These are phyloP conservation scores for Russula compacta DNA, from an alignment of 768 basidiomycete genomes.

Conservation along the genomic window DNA sequence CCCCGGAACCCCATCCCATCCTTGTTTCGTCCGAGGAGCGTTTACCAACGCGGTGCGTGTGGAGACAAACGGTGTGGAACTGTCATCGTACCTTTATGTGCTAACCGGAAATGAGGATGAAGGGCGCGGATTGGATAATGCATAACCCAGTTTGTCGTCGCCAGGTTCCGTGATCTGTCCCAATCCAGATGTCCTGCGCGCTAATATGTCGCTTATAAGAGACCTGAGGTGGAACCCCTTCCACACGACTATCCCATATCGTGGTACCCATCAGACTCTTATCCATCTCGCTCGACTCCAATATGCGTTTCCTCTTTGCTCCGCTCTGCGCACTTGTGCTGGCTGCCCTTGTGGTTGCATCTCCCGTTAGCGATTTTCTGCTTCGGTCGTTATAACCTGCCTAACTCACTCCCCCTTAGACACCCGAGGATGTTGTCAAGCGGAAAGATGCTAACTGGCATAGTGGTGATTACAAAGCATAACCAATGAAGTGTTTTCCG, in stretches of 20 bases:
- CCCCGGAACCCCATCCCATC: too few species aligned
- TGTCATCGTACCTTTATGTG: not conserved
- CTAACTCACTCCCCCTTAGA: not conserved
- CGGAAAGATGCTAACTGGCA: accelerated
- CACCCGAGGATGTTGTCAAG: not conserved
- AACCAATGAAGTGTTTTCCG: not conserved
- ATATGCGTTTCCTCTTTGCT: slow-evolving; percentile 7
- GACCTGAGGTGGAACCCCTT: not conserved
- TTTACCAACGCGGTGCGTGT: not conserved
- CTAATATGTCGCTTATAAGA: not conserved
- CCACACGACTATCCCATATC: not conserved
- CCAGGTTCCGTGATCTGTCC: not conserved
- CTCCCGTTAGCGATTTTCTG: not conserved
- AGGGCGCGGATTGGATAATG: not conserved
- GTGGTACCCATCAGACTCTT: not conserved
- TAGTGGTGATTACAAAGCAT: not conserved
- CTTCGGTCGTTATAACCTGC: not conserved
- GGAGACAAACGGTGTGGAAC: not conserved
- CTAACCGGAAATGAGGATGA: slow-evolving; percentile 7
- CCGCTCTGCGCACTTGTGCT: not conserved
- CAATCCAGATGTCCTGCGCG: not conserved
- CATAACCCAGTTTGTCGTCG: not conserved
- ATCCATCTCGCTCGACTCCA: not conserved
- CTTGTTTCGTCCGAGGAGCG: not conserved
- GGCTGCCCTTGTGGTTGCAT: not conserved